A percentile compares a stretch with the other conserved stretches of the same genome.
Conservation (phyloP, 345 rosid species). For the Eucalyptus erythrocorys region DNA sequence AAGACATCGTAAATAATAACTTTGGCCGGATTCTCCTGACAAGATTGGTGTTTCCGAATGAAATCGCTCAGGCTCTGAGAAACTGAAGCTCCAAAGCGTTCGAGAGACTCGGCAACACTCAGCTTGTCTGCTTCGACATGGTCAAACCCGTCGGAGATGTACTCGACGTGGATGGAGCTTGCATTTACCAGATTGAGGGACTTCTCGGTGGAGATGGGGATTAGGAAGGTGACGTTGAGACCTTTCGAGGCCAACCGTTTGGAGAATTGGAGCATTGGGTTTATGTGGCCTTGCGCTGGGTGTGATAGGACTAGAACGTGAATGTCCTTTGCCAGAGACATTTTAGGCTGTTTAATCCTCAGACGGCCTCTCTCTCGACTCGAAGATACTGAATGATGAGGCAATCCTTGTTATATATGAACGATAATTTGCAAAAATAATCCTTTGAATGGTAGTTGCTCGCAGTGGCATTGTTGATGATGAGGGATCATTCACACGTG, state of each 20-base stretch:
- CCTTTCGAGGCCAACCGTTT: constrained; percentile 37
- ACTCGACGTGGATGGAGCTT: constrained; percentile 1
- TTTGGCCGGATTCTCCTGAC: constrained; percentile 1
- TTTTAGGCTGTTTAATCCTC: not conserved
- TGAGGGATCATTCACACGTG: not conserved
- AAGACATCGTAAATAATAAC: constrained; percentile 25
- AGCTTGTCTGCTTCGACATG: not conserved
- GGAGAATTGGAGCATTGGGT: constrained; percentile 41
- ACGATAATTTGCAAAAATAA: not conserved
- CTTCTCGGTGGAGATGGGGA: constrained; percentile 4
- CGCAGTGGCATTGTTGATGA: not conserved
- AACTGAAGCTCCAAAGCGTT: constrained; percentile 1
- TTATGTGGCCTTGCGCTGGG: constrained; percentile 44
- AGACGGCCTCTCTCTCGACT: not conserved
- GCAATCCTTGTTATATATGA: not conserved
- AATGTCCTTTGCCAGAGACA: not conserved
- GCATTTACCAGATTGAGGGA: constrained; percentile 13
- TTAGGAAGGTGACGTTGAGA: constrained; percentile 15
- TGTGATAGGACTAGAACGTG: constrained; percentile 9
- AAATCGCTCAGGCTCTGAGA: constrained; percentile 8
- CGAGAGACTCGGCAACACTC: not conserved
- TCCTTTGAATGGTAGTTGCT: not conserved
- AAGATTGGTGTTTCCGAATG: constrained; percentile 1
- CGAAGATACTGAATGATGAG: not conserved
- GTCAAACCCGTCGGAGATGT: constrained; percentile 11